Conservation (phyloP, 2,329 filamentous ascomycete species). For the Neospermospora avenae region DNA sequence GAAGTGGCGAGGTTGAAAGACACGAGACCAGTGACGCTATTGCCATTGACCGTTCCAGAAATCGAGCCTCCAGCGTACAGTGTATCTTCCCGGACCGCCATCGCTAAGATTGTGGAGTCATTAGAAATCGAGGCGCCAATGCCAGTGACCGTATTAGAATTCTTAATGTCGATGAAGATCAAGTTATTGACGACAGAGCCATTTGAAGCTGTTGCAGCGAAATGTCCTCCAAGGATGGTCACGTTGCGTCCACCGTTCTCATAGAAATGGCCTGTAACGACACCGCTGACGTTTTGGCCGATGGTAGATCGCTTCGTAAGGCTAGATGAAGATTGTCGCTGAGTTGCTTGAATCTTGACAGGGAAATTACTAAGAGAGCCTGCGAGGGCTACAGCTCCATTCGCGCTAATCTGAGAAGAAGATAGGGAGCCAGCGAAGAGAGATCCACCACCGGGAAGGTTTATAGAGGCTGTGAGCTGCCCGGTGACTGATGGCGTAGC, state of each 20-base stretch:
- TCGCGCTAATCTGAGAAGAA: slow-evolving; percentile 69
- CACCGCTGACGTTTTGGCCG: slow-evolving; percentile 54
- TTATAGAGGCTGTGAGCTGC: slow-evolving; percentile 66
- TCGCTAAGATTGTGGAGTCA: slow-evolving; percentile 71
- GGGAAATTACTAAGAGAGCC: slow-evolving; percentile 53
- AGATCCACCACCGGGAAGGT: slow-evolving; percentile 55
- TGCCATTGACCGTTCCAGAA: slow-evolving; percentile 64
- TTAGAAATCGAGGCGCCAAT: slow-evolving; percentile 62
- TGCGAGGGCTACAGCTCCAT: slow-evolving; percentile 66
- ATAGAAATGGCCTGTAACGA: slow-evolving; percentile 79
- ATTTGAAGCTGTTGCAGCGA: slow-evolving; percentile 66
- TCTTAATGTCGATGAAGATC: slow-evolving; percentile 74
- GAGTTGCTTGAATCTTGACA: slow-evolving; percentile 49
- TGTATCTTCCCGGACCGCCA: slow-evolving; percentile 63
- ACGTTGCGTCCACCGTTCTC: slow-evolving; percentile 67
- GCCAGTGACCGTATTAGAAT: slow-evolving; percentile 64
- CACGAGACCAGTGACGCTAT: slow-evolving; percentile 68
- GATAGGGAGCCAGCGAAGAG: slow-evolving; percentile 82
- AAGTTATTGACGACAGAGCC: slow-evolving; percentile 76
- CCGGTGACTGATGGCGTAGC: slow-evolving; percentile 67
- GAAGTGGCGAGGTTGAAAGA: slow-evolving; percentile 71
- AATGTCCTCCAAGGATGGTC: slow-evolving; percentile 86
- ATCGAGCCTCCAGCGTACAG: slow-evolving; percentile 83
- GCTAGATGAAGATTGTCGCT: slow-evolving; percentile 37
- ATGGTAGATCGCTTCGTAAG: slow-evolving; percentile 45